Base-by-base conservation (phyloP, 2,329 filamentous ascomycete genomes). In the Pseudocercospora eumusae region DNA sequence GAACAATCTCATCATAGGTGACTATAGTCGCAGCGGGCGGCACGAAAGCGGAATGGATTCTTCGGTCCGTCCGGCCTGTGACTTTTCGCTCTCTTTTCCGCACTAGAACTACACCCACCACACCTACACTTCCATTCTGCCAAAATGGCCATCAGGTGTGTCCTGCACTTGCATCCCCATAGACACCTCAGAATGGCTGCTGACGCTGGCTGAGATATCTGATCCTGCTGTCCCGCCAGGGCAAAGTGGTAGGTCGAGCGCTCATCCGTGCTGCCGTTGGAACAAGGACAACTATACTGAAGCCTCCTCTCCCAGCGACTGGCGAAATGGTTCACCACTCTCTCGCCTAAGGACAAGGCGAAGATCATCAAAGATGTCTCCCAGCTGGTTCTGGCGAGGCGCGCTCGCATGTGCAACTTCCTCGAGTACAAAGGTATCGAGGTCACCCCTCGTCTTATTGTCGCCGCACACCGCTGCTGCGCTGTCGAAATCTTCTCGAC, bases 331-430 rank as follows among this genome's bases (percentile, higher is more conserved):
- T 99, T 99, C 81, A 96, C 93, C 59, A 99, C 95, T 15, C 85
- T 99, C 66, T 96, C 93, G 36, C 95, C 95, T 67, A 97, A 90
- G 80, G 95, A 99, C 76, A 99, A 99, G 83, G 95, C 93, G 80
- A 99, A 99, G 85, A 98, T 99, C 76, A 93, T 99, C 84, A 99
- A 99, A 80, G 95, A 99, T 83, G 95, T 99, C 73, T 92, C 95
- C 64, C 95, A 98, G 80, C 90, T 98, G 55, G 95, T 99, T 70
- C 88, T 99, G 69, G 95, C 95, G 66, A 87, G 95, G 70, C 87
- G 95, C 74, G 98, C 95, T 63, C 92, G 95, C 77, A 99, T 99
- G 95, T 99, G 95, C 86, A 99, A 99, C 81, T 99, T 99, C 79
- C 86, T 99, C 64, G 95, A 99, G 77, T 99, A 99, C 80, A 99